Percentiles rank a stretch among this genome's conserved stretches.
Evolutionary conservation across 2,329 filamentous ascomycete genomes (phyloP).

Genomic region (Exophiala mesophila): DNA sequence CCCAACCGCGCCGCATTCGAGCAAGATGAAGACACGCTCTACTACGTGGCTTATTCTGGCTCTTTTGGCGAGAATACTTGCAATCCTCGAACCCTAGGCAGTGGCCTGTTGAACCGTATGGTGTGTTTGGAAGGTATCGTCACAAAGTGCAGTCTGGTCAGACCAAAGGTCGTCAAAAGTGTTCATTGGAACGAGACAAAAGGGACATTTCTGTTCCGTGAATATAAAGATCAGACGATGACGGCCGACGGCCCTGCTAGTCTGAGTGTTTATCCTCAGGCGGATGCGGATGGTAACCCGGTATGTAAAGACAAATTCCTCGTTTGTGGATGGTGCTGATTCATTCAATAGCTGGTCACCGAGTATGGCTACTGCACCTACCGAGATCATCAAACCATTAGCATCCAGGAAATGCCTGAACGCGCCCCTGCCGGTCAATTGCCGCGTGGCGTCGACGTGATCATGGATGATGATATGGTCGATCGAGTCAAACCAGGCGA

Average conservation of each 20-base stretch:
- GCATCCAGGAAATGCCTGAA: conserved; percentile 99
- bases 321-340: conserved; percentile 18
- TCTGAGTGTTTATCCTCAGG: conserved; percentile 86
- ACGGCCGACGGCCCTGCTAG: conserved; percentile 78
- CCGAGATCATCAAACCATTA: conserved; percentile 93
- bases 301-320: conserved; percentile 33
- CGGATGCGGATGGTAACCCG: conserved; percentile 88
- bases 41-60: conserved; percentile 95
- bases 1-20: conserved; percentile 71
- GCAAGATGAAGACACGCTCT: conserved; percentile 68
- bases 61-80: conserved; percentile 93
- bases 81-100: conserved; percentile 89
- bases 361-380: conserved; percentile 97
- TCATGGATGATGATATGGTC: conserved; percentile 93
- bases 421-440: conserved; percentile 91
- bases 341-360: conserved; percentile 61
- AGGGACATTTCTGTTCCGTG: conserved; percentile 78
- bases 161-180: conserved; percentile 96
- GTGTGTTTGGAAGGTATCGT: conserved; percentile 96
- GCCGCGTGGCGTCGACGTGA: conserved; percentile 90
- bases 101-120: conserved; percentile 89
- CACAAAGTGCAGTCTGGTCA: conserved; percentile 88
- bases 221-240: conserved; percentile 97
- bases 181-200: conserved; percentile 91
- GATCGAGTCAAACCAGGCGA: conserved; percentile 94